Percentiles rank a stretch among this genome's conserved stretches.
Conservation (phyloP, 2,329 filamentous ascomycete genomes). For the Allantophomopsis cytisporea region DNA sequence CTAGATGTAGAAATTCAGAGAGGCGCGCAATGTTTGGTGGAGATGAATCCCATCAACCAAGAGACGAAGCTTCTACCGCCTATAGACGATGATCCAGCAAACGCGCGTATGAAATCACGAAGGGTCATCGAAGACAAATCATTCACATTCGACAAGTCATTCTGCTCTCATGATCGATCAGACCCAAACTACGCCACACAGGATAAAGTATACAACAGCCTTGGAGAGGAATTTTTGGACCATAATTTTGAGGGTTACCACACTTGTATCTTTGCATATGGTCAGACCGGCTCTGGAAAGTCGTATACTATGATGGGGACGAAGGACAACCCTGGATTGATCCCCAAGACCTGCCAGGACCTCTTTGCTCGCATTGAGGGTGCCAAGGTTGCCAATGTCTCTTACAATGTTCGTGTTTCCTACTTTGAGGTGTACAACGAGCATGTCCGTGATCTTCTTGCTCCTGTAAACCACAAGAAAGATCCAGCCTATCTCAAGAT, state of each 20-base stretch:
- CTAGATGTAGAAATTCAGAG: conserved; percentile 59
- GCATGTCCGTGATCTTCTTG: conserved; percentile 86
- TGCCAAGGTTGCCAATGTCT: conserved; percentile 78
- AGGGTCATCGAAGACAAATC: conserved; percentile 75
- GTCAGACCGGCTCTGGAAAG: conserved; percentile 94
- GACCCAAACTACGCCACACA: conserved; percentile 85
- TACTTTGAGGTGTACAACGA: conserved; percentile 99
- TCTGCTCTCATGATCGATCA: conserved; percentile 78
- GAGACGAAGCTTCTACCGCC: conserved; percentile 70
- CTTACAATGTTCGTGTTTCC: conserved; percentile 92
- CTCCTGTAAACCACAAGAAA: conserved; percentile 55
- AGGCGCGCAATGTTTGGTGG: conserved; percentile 71
- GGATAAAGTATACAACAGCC: conserved; percentile 82
- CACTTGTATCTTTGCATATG: conserved; percentile 97
- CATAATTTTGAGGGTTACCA: conserved; percentile 99
- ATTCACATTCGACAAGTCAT: conserved; percentile 95
- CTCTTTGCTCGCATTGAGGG: conserved; percentile 86
- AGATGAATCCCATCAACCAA: conserved; percentile 82
- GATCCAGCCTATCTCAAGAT: conserved; percentile 92
- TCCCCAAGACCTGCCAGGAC: conserved; percentile 90
- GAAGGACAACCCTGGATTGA: conserved; percentile 74
- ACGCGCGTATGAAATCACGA: conserved; percentile 47
- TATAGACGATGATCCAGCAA: conserved; percentile 36
- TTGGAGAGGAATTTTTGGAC: conserved; percentile 94
- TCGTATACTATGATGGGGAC: conserved; percentile 98